These are phyloP conservation scores for Quillaja saponaria DNA, from an alignment of 306 rosid species.

Conservation along the genomic window DNA sequence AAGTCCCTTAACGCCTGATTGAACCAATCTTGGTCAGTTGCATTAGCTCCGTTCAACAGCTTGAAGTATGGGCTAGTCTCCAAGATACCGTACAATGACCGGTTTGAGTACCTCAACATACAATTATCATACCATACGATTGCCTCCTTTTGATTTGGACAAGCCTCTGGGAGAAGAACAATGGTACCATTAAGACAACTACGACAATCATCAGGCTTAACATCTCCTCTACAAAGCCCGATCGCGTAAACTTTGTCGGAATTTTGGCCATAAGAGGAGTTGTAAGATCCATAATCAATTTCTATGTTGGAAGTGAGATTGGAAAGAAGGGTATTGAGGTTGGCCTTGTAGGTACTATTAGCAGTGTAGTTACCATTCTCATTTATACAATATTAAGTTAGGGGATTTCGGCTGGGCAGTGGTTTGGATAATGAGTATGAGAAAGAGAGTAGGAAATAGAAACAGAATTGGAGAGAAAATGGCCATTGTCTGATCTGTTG, in stretches of 20 bases:
- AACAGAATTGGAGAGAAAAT: constrained; percentile 25
- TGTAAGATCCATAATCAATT: constrained; percentile 36
- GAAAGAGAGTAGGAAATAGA: constrained; percentile 4
- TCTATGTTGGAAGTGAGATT: too few species aligned
- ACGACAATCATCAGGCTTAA: constrained; percentile 30
- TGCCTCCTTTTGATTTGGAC: constrained; percentile 57
- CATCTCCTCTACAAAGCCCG: constrained; percentile 56
- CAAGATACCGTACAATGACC: constrained; percentile 14
- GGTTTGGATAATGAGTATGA: constrained; percentile 22
- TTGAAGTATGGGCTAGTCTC: constrained; percentile 11
- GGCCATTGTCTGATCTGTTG: too few species aligned
- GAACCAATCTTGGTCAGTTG: constrained; percentile 30
- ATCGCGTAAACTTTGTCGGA: constrained; percentile 38
- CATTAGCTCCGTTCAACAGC: neutral
- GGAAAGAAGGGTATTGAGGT: constrained; percentile 30
- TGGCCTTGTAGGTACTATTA: constrained; percentile 42
- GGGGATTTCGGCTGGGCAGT: constrained; percentile 27
- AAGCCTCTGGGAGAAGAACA: constrained; percentile 22
- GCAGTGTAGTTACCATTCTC: constrained; percentile 45
- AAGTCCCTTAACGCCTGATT: constrained; percentile 18
- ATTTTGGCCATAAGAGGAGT: constrained; percentile 39
- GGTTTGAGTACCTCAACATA: constrained; percentile 46
- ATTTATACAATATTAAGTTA: neutral
- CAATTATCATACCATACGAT: constrained; percentile 39
- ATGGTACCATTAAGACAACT: constrained; percentile 45